Evolutionary conservation across 1,139 yeast genomes (phyloP), one percentile per base, ranked within the genome.

Genomic region (Kodamaea fungicola): DNA sequence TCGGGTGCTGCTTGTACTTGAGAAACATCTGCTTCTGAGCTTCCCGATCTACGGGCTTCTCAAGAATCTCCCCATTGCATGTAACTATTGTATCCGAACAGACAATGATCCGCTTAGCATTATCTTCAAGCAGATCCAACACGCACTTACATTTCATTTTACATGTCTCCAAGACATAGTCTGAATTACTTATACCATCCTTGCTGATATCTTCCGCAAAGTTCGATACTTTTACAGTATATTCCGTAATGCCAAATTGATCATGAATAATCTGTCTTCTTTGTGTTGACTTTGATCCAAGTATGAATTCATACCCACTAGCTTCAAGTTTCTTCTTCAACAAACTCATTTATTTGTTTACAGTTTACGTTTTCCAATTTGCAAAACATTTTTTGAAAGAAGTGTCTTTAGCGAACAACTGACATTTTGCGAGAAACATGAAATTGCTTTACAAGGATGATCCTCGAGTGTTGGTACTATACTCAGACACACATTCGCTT

Each of bases 41-140:
- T 7, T 63, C 64, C 39, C 67, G 67, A 6, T 71, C 65, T 6
- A 53, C 55, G 0, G 98, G 98, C 57, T 92, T 92, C 56, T 90
- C 97, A 46, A 80, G 73, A 8, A 90, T 78, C 22, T 58, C 52
- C 3, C 78, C 80, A 31, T 74, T 69, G 34, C 77, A 67, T 19
- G 79, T 78, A n/a, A 90, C 77, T 7, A 92, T 74, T 0, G 97
- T 88, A 54, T 94, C 97, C n/a, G 96, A 92, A 1, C 95, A 79
- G 4, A 86, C 51, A 3, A 80, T 62, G 2, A 86, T 52, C 13
- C 31, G 30, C 29, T 31, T 32, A 30, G 22, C 40, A 28, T 16
- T 33, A 19, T 12, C 31, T 12, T 40, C 22, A 38, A 76, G 58
- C 27, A 70, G 63, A 4, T 63, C 54, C 47, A 81, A 64, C 0